Conservation (phyloP, 805 yeast species). For the Zygosaccharomyces bisporus region DNA sequence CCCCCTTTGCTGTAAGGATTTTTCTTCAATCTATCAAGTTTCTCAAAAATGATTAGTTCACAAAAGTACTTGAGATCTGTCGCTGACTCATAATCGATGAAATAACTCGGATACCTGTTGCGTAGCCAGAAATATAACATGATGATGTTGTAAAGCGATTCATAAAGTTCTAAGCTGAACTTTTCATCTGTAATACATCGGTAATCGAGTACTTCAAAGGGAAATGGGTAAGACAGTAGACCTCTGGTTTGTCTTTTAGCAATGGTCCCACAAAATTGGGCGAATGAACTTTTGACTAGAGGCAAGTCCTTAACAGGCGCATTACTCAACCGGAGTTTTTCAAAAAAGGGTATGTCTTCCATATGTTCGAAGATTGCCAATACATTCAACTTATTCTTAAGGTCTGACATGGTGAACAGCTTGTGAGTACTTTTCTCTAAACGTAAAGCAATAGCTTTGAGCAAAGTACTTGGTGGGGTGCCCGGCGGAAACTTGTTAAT, state of each 20-base stretch:
- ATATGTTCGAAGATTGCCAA: conserved; percentile 45
- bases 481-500: conserved; percentile 57
- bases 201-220: conserved; percentile 30
- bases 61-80: conserved; percentile 61
- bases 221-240: conserved; percentile 48
- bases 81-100: conserved; percentile 75
- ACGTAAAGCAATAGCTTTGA: conserved; percentile 43
- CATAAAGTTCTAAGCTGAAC: conserved; percentile 39
- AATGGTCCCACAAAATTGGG: conserved; percentile 50
- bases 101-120: conserved; percentile 78
- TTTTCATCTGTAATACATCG: conserved; percentile 26
- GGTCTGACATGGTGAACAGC: conserved; percentile 28
- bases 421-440: conserved; percentile 22
- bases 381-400: conserved; percentile 37
- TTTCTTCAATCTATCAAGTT: conserved; percentile 33
- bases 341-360: conserved; percentile 47
- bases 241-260: conserved; percentile 51
- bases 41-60: conserved; percentile 48
- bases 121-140: conserved; percentile 79
- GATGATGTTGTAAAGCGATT: conserved; percentile 62
- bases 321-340: conserved; percentile 52
- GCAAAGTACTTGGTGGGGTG: conserved; percentile 44
- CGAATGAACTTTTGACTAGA: conserved; percentile 43
- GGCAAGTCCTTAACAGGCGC: conserved; percentile 54
- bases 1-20: conserved; percentile 28